Evolutionary conservation across 352 stramenopile species (phyloP).

Genomic region (Globisporangium heterothallicum): DNA sequence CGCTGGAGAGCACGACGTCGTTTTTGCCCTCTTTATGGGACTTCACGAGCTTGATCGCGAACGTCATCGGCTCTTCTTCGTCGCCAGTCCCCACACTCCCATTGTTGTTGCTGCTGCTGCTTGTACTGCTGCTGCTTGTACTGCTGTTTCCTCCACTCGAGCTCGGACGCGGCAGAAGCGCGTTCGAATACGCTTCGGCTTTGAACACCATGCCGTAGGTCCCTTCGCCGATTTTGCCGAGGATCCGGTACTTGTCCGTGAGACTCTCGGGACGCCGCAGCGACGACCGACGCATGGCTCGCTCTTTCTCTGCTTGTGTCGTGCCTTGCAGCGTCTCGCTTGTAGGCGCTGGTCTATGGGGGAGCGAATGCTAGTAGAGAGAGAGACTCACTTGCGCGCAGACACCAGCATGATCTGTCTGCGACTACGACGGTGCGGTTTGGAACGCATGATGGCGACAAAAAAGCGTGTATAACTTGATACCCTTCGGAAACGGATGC

Average conservation of each 20-base stretch:
- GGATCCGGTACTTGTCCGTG: slow-evolving; percentile 80
- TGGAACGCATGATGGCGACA: too few relatives aligned
- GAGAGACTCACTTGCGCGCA: too few relatives aligned
- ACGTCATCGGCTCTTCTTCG: slow-evolving; percentile 76
- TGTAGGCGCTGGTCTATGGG: too few relatives aligned
- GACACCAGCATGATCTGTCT: too few relatives aligned
- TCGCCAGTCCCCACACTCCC: slow-evolving; percentile 14
- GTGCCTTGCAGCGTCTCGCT: too few relatives aligned
- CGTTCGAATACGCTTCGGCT: slow-evolving; percentile 58
- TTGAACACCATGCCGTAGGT: slow-evolving; percentile 90
- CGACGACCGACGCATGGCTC: slow-evolving; percentile 48
- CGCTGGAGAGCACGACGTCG: slow-evolving; percentile 85
- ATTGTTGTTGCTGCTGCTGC: slow-evolving; percentile 6
- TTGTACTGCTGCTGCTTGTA: slow-evolving; percentile 2
- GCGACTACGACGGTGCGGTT: too few relatives aligned
- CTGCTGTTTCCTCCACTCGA: too few relatives aligned
- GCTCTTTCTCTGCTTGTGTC: too few relatives aligned
- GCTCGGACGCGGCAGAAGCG: slow-evolving; percentile 30
- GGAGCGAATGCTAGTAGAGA: too few relatives aligned
- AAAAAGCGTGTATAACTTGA: too few relatives aligned
- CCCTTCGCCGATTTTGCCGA: slow-evolving; percentile 85
- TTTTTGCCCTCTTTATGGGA: slow-evolving; percentile 88
- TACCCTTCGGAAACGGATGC: too few relatives aligned
- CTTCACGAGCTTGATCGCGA: slow-evolving; percentile 88
- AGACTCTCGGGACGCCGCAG: slow-evolving; percentile 63